Percentiles rank a stretch among this genome's conserved stretches.
These are phyloP conservation scores for Hypoxylon sp. DNA, from an alignment of 2,329 filamentous ascomycete genomes.

Conservation along the genomic window DNA sequence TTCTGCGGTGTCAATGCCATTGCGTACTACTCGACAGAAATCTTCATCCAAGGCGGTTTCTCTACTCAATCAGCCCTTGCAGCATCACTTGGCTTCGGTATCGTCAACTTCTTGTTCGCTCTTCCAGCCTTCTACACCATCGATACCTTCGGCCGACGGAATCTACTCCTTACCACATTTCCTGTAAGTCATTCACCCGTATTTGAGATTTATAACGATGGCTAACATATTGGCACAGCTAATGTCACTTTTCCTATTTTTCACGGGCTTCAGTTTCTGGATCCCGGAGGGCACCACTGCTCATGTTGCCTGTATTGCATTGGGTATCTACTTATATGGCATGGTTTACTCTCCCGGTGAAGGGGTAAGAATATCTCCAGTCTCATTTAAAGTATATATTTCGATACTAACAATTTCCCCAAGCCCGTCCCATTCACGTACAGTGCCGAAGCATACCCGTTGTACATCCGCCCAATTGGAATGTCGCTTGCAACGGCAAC, in stretches of 20 bases:
- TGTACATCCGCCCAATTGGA: slow-evolving; percentile 73
- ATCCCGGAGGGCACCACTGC: slow-evolving; percentile 58
- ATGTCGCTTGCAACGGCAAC: slow-evolving; percentile 72
- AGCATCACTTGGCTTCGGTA: slow-evolving; percentile 74
- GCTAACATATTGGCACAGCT: slow-evolving; percentile 54
- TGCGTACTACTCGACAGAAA: slow-evolving; percentile 69
- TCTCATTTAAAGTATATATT: not conserved
- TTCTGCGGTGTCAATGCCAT: slow-evolving; percentile 65
- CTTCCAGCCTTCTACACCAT: slow-evolving; percentile 76
- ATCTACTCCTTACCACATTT: slow-evolving; percentile 74
- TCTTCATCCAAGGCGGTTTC: slow-evolving; percentile 71
- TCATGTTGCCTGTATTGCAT: slow-evolving; percentile 61
- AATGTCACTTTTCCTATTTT: slow-evolving; percentile 68
- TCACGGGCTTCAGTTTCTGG: slow-evolving; percentile 64
- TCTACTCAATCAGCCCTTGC: slow-evolving; percentile 66
- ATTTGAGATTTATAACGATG: not conserved
- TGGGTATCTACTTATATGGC: slow-evolving; percentile 66
- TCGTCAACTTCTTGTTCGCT: slow-evolving; percentile 76
- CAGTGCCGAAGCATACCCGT: slow-evolving; percentile 75
- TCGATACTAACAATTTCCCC: slow-evolving; percentile 10
- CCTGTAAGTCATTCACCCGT: slow-evolving; percentile 55
- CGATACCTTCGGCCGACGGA: slow-evolving; percentile 76
- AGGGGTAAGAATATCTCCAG: slow-evolving; percentile 59
- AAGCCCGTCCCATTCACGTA: slow-evolving; percentile 74
- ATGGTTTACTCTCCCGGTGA: slow-evolving; percentile 72